Percentiles rank a stretch among this genome's conserved stretches.
phyloP scores from a whole-genome alignment of 2,329 filamentous ascomycete species.

The Penicillium sp. region DNA sequence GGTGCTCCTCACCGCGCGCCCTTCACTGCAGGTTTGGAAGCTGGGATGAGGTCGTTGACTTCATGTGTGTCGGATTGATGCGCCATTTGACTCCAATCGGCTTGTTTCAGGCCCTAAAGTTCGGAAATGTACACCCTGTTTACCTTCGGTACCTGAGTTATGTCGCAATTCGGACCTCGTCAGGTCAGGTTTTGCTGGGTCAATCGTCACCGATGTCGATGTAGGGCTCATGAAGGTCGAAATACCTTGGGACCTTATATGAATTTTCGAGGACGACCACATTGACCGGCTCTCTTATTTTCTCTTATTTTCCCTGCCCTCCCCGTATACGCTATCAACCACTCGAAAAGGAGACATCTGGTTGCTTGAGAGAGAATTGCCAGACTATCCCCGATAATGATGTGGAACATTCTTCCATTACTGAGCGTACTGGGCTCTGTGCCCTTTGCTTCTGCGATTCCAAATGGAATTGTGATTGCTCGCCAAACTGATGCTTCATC shows the following conservation, averaged over 20 bases:
- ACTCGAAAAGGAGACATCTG: neutral
- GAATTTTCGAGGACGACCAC: neutral
- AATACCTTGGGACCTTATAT: neutral
- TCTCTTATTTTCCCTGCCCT: neutral
- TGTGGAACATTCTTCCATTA: constrained; percentile 15
- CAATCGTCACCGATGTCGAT: constrained; percentile 3
- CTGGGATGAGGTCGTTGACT: constrained; percentile 5
- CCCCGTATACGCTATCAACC: neutral
- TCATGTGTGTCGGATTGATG: neutral
- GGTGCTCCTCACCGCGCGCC: neutral
- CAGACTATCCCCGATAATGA: constrained; percentile 14
- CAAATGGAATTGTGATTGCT: constrained; percentile 11
- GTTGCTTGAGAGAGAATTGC: neutral
- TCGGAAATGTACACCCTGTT: neutral
- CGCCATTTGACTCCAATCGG: neutral
- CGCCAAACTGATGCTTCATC: constrained; percentile 1
- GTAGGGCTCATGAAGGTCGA: neutral
- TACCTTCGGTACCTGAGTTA: neutral
- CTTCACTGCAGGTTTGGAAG: neutral
- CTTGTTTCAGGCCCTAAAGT: neutral
- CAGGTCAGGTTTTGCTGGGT: neutral
- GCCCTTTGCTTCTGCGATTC: constrained; percentile 21
- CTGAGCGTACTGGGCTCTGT: constrained; percentile 19
- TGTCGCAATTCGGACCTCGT: neutral
- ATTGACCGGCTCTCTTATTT: neutral